Base-by-base conservation (phyloP, 768 basidiomycete species). In the Auricularia cornea region DNA sequence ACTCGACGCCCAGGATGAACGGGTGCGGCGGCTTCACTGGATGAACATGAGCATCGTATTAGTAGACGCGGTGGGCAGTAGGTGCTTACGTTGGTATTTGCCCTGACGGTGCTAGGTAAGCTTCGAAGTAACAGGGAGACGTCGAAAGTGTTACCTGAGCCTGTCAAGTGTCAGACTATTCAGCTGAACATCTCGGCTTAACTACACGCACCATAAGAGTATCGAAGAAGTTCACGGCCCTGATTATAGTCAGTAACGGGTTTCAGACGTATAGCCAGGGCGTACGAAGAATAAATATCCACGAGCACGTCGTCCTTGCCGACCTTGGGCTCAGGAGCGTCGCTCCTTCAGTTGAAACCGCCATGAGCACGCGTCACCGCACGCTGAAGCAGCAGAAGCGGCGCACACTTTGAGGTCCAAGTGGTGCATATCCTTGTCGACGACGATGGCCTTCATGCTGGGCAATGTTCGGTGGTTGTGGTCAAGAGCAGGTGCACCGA, bases 101-200 rank as follows among this genome's bases (percentile, higher is more conserved):
- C 94, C 94, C 74, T 94, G 92, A 0, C 86, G 78, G 77, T 94
- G 92, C 30, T 96, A 76, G 66, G 93, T 92, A 85, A 90, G 65
- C 23, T 33, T 51, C 57, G 35, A 62, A 66, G 23, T 60, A 12
- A 20, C 23, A 18, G 10, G 10, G 6, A 18, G 6, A 41, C 3
- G 32, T 52, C 48, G 16, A 38, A 32, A 30, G 57, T 60, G 63
- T 16, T 28, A 40, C 44, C 48, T 29, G 29, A 31, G 23, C 20
- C 12, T 32, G 30, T 33, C 33, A 48, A 30, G 35, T 38, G 30
- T 26, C 59, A 44, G 59, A 10, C 16, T 20, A 62, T 8, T 10
- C 31, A 18, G 18, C 32, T 51, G 10, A 69, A 85, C 84, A 69
- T 86, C 85, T 18, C 5, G 20, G 32, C 20, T 57, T 28, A 8